These are phyloP conservation scores for Rhodamnia rubescens DNA, from an alignment of 345 rosid genomes.

Conservation along the genomic window DNA sequence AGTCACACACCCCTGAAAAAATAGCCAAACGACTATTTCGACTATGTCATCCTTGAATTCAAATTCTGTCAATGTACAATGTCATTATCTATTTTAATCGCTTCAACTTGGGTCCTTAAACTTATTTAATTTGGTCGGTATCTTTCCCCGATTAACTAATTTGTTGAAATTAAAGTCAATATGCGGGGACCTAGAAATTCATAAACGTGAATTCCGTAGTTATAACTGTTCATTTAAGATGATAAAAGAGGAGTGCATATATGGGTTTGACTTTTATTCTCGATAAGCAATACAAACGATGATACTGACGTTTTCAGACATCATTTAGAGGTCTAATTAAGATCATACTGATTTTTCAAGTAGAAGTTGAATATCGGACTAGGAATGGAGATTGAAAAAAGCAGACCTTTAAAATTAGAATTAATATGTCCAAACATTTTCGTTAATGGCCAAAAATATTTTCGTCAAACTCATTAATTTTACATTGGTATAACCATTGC, in stretches of 20 bases:
- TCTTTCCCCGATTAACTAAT: not conserved
- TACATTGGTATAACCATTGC: not conserved
- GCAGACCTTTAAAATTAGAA: not conserved
- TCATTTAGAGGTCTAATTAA: rapidly evolving
- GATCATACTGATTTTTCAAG: rapidly evolving
- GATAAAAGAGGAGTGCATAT: not conserved
- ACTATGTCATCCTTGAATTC: not conserved
- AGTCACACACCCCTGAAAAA: not conserved
- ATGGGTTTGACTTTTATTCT: not conserved
- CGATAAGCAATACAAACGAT: not conserved
- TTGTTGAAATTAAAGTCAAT: not conserved
- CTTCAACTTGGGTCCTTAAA: not conserved
- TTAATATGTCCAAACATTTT: not conserved
- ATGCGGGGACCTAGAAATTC: not conserved
- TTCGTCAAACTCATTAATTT: rapidly evolving
- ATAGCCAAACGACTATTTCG: not conserved
- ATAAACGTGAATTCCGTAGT: not conserved
- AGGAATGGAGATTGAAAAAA: rapidly evolving
- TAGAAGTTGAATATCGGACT: rapidly evolving
- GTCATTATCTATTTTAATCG: not conserved
- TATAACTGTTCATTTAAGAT: not conserved
- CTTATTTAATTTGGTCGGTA: not conserved
- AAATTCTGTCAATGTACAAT: not conserved
- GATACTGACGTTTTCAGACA: rapidly evolving
- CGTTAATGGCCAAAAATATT: rapidly evolving